Evolutionary conservation across 2,329 filamentous ascomycete genomes (phyloP).

Genomic region (Penicillium expansum): DNA sequence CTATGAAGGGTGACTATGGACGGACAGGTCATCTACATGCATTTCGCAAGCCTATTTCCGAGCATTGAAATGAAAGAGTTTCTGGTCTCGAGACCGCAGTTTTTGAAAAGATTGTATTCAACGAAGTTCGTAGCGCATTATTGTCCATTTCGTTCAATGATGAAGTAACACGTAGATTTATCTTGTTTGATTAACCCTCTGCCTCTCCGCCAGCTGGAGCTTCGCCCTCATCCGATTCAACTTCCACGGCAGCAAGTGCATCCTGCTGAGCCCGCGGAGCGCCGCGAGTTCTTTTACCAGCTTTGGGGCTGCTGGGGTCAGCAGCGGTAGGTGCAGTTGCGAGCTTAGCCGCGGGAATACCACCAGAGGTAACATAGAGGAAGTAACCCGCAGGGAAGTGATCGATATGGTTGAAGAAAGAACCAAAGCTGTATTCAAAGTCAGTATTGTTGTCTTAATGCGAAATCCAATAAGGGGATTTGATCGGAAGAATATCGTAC

Average conservation of each 20-base stretch:
- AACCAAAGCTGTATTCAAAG: slow-evolving; percentile 59
- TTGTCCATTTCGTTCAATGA: background rate
- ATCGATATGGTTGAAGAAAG: slow-evolving; percentile 77
- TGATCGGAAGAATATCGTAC: slow-evolving; percentile 55
- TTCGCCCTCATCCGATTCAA: slow-evolving; percentile 28
- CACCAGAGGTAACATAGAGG: slow-evolving; percentile 70
- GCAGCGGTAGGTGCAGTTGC: slow-evolving; percentile 10
- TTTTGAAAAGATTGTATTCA: background rate
- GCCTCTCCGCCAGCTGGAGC: slow-evolving; percentile 23
- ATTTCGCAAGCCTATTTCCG: slow-evolving; percentile 1
- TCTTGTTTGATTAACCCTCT: slow-evolving; percentile 7
- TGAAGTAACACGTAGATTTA: background rate
- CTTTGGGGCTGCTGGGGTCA: slow-evolving; percentile 5
- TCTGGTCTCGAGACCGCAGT: background rate
- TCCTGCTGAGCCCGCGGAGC: slow-evolving; percentile 23
- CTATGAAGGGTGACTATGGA: background rate
- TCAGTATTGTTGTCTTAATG: background rate
- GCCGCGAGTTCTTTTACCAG: slow-evolving; percentile 15
- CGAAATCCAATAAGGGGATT: background rate
- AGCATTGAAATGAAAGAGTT: background rate
- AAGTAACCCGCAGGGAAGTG: slow-evolving; percentile 70
- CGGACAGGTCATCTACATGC: slow-evolving; percentile 1
- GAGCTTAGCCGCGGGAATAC: slow-evolving; percentile 59
- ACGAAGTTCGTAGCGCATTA: background rate
- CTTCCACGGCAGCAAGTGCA: slow-evolving; percentile 35